These are phyloP conservation scores for Phytopythium litorale DNA, from an alignment of 352 stramenopile genomes.

Conservation along the genomic window DNA sequence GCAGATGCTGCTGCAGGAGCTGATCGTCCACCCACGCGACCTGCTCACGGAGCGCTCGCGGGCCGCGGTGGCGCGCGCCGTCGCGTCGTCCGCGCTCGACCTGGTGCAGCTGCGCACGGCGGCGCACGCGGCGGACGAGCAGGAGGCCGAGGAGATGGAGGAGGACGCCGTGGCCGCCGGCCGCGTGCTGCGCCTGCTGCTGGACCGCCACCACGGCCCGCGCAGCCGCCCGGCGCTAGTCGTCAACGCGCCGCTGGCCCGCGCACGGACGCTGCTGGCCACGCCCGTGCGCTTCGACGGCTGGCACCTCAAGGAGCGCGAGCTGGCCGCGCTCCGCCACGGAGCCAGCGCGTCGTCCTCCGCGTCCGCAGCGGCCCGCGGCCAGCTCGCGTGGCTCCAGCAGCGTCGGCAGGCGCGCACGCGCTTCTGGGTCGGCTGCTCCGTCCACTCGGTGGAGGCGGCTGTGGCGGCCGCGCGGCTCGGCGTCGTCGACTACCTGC, in stretches of 20 bases:
- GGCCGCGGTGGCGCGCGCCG: not conserved
- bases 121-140: not conserved
- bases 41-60: not conserved
- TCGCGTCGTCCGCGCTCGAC: conserved; percentile 1
- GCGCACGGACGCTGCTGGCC: conserved; percentile 2
- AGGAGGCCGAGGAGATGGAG: not conserved
- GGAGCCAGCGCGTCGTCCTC: not conserved
- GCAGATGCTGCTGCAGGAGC: not conserved
- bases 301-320: conserved; percentile 26
- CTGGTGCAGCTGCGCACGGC: not conserved
- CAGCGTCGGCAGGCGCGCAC: not conserved
- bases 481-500: conserved; percentile 35
- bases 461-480: conserved; percentile 18
- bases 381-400: not conserved
- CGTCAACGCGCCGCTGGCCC: conserved; percentile 8
- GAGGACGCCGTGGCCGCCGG: not conserved
- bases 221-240: conserved; percentile 1
- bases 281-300: conserved; percentile 6
- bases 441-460: conserved; percentile 30
- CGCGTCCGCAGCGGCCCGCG: too few relatives aligned
- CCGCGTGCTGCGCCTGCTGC: not conserved
- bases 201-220: not conserved
- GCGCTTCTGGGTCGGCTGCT: conserved; percentile 20
- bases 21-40: not conserved
- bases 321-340: conserved; percentile 7